Base-by-base conservation (phyloP, 2,329 filamentous ascomycete species). In the Ascochyta viciae-villosae region DNA sequence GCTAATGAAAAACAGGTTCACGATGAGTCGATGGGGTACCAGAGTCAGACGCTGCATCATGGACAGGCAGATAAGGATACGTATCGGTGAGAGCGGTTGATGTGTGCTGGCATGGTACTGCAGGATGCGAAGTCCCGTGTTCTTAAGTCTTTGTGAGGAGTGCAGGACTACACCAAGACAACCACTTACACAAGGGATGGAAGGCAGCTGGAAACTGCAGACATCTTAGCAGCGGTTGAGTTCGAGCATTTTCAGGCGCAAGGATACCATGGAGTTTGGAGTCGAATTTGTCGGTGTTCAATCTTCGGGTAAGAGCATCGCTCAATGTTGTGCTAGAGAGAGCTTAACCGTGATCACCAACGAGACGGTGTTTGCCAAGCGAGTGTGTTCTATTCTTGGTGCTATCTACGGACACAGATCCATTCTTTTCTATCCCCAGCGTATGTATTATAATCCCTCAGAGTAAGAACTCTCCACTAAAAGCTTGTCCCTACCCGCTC, bases 21-120 rank as follows among this genome's bases (percentile, higher is more conserved):
- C 13, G 40, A 47, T 15, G 53, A 56, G 33, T 47, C 41, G 12
- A 56, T 56, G 53, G 53, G 47, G 2, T 56, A 56, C 6, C 53
- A 56, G 43, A 56, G 53, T 16, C 53, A 56, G 42, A 56, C 53
- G 5, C 7, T 56, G 39, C 46, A 50, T 6, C 41, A 41, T 29
- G 47, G 34, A 3, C 24, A 44, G 23, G 16, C 31, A 1, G 24
- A 19, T 24, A 56, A 33, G 37, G 47, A 47, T 26, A 33, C 27
- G 13, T 50, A 56, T 16, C 47, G 47, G 26, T 56, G 47, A 50
- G 6, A 16, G 33, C 33, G 12, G 3, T 16, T 8, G 33, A 37
- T 19, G 12, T 4, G 19, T 15, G 38, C 8, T 26, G 24, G 33
- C 6, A 16, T 29, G 12, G 8, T n/a, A 34, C 13, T 16, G n/a